Base-by-base conservation (phyloP, 805 yeast genomes). In the Candida coquimbonensis region DNA sequence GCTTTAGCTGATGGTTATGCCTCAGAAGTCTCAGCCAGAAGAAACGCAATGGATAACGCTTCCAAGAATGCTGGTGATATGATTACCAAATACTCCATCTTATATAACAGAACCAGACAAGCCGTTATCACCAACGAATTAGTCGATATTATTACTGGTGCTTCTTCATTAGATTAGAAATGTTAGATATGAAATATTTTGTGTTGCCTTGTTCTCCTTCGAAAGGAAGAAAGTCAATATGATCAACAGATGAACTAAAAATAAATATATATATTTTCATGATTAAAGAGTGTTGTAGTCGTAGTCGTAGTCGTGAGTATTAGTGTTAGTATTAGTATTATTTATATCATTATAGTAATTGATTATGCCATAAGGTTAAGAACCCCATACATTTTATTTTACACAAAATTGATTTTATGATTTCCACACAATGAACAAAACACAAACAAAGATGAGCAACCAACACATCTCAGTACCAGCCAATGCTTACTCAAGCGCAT, bases 141-240 rank as follows among this genome's bases (percentile, higher is more conserved):
- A 82, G 99, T 93, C 66, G 99, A 93, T 75, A 93, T 93, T 66
- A 91, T 93, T 71, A 93, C 99, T 63, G 99, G 99, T 89, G 99
- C 99, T 64, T 88, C 98, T 54, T 88, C 98, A 49, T 82, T 93
- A 75, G 96, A 86, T 76, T 91, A 85, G 67, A 45, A 27, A 21
- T 17, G 17, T 13, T 33, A 43, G 42, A 43, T 11, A 27, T 27
- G 40, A 26, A 25, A n/a, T 13, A 11, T 36, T 21, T 12, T 36
- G 16, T 14, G 13, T 21, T 25, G 31, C 31, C 31, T 21, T 27
- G 36, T 21, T 16, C 47, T 44, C 47, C 47, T 44, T 44, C 47
- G 47, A 44, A 44, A 44, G 47, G 47, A 21, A 44, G 43, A 36
- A 26, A 17, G 36, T n/a, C 36, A 13, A 19, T 24, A 24, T 39